Base-by-base conservation (phyloP, 2,329 filamentous ascomycete species). In the Monilinia polystroma region DNA sequence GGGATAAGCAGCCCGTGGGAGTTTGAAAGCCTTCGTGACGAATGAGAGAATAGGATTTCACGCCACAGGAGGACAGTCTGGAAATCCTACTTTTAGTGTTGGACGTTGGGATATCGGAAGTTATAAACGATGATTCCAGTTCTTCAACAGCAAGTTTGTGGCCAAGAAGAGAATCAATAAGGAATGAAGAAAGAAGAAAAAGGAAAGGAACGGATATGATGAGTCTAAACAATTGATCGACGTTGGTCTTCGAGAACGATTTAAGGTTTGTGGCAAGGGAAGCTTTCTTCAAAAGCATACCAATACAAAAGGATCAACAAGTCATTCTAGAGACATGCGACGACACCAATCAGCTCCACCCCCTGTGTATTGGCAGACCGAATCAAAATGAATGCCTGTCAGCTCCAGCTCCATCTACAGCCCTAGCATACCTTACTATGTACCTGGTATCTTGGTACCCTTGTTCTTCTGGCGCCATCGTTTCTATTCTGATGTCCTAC, bases 381-480 rank as follows among this genome's bases (percentile, higher is more conserved):
- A 69, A 69, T 69, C 70, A 72, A 69, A 60, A 70, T 71, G 67
- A 69, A 74, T 73, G 72, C 72, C 70, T 71, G 72, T 74, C 72
- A 73, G 69, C 72, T 70, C 68, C 63, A 70, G 55, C 43, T 41
- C 67, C 69, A 70, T 71, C 66, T 70, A 69, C 70, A 74, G 72
- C 71, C 72, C 72, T 74, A 69, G 70, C 67, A 70, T 66, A 68
- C 67, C 70, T 68, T 54, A 29, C 49, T 55, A 53, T 56, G 35
- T 56, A 38, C 64, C 64, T 66, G 51, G 57, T 49, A 63, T 67
- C 69, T 69, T 68, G 64, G 68, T 70, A 67, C 69, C 72, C 69
- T 69, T 71, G 62, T 41, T 54, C 63, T 66, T 72, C 58, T 71
- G 71, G 69, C 72, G 69, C 69, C 69, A 72, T 70, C 60, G 59